Base-by-base conservation (phyloP, 768 basidiomycete species). In the Neoboletus subvelutipes region DNA sequence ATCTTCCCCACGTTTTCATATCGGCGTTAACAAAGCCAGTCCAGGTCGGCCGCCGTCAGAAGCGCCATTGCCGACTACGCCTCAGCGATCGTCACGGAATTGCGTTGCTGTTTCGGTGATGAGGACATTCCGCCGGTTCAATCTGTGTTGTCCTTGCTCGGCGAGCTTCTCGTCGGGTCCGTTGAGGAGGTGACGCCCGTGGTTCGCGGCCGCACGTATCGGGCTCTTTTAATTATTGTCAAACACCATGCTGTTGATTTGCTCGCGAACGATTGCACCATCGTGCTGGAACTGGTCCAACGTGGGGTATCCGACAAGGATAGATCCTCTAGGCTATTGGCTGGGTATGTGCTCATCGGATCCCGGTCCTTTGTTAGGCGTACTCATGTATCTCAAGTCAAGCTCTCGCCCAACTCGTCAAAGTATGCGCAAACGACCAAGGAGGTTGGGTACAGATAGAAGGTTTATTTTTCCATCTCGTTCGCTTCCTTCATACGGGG, bases 281-380 rank as follows among this genome's bases (percentile, higher is more conserved):
- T 71, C 33, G 60, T 75, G 4, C 57, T 70, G 8, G 70, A 79
- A 26, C 60, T 83, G 7, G 66, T 84, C 9, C 75, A 78, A 50
- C 71, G 70, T 22, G 86, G 84, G 4, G 67, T 88, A 57, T 73
- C 66, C 11, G 80, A 87, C 60, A 69, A 65, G 39, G 80, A 87
- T 59, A 78, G 90, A 54, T 78, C 76, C 41, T 81, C 85, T 22
- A 80, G 90, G 37, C 66, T 92, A 17, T 75, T 77, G 59, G 86
- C 90, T 50, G 90, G 90, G 90, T 91, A 70, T 62, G 82, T 69
- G 39, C 1, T 52, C 20, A 4, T 36, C 28, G 22, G 22, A 5
- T 18, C 4, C 3, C 12, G 26, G 6, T n/a, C 18, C 26, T 28
- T 28, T 1, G 36, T n/a, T 15, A 5, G 36, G 24, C 41, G 24